Evolutionary conservation across 176 grass and related monocot species (phyloP).

Genomic region (Dactylis glomerata): DNA sequence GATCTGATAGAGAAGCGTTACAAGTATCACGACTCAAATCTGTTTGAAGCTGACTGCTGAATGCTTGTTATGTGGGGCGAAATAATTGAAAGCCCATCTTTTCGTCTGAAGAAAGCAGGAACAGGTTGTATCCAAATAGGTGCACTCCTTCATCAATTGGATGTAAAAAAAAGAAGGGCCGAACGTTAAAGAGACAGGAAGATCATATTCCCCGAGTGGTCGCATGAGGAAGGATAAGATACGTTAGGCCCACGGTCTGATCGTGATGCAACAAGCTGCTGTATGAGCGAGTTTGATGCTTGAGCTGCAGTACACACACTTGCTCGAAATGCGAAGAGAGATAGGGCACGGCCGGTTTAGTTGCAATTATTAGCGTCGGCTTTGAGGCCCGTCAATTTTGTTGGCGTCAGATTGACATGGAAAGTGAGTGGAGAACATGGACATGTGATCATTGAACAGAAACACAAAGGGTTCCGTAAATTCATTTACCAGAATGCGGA

Average conservation of each 20-base stretch:
- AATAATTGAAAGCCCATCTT: not conserved
- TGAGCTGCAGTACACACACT: not conserved
- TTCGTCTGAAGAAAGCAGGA: not conserved
- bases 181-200: conserved; percentile 4
- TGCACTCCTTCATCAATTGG: not conserved
- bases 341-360: not conserved
- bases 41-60: not conserved
- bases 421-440: not conserved
- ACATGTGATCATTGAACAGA: not conserved
- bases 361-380: not conserved
- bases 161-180: conserved; percentile 9
- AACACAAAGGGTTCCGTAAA: not conserved
- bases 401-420: not conserved
- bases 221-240: conserved; percentile 13
- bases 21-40: not conserved
- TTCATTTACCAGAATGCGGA: not conserved
- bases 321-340: not conserved
- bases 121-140: not conserved
- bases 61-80: not conserved
- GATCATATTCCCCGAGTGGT: conserved; percentile 14
- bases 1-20: not conserved
- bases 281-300: not conserved
- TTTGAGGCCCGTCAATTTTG: not conserved
- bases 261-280: not conserved
- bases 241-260: not conserved